Evolutionary conservation across 495 filamentous ascomycete species (phyloP).

Genomic region (Hypoxylon lenormandii): DNA sequence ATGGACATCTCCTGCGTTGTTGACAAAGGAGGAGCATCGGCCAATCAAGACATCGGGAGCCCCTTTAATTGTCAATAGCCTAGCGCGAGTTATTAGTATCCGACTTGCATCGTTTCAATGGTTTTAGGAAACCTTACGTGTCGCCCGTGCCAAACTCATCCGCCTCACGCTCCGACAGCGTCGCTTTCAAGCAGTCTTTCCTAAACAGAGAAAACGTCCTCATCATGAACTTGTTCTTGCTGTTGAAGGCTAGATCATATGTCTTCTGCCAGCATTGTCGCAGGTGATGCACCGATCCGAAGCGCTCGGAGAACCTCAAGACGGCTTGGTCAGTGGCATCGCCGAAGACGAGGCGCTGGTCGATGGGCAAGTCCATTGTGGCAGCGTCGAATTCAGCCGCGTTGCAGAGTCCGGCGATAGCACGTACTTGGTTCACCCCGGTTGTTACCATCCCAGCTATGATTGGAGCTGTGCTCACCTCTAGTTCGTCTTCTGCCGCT

Average conservation of each 20-base stretch:
- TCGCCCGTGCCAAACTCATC: constrained; percentile 55
- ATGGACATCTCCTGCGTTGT: constrained; percentile 60
- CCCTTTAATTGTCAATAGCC: constrained; percentile 71
- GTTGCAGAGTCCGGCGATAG: constrained; percentile 73
- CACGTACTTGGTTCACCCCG: constrained; percentile 62
- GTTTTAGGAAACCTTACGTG: constrained; percentile 51
- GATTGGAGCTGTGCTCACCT: constrained; percentile 42
- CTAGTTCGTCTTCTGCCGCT: constrained; percentile 55
- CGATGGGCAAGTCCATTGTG: constrained; percentile 63
- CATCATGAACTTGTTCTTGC: constrained; percentile 83
- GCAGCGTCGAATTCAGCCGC: constrained; percentile 74
- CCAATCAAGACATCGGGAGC: constrained; percentile 72
- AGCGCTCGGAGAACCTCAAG: constrained; percentile 71
- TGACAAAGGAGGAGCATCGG: constrained; percentile 64
- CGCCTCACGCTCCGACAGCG: constrained; percentile 53
- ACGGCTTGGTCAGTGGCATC: constrained; percentile 80
- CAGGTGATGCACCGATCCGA: constrained; percentile 64
- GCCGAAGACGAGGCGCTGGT: constrained; percentile 71
- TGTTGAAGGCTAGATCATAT: constrained; percentile 79
- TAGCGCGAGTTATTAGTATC: constrained; percentile 18
- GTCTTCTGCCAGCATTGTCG: constrained; percentile 66
- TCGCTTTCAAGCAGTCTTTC: constrained; percentile 53
- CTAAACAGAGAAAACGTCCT: constrained; percentile 55
- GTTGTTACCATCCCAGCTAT: constrained; percentile 52
- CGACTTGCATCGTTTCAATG: not conserved